These are phyloP conservation scores for Monilinia polystroma DNA, from an alignment of 2,329 filamentous ascomycete species.

Conservation along the genomic window DNA sequence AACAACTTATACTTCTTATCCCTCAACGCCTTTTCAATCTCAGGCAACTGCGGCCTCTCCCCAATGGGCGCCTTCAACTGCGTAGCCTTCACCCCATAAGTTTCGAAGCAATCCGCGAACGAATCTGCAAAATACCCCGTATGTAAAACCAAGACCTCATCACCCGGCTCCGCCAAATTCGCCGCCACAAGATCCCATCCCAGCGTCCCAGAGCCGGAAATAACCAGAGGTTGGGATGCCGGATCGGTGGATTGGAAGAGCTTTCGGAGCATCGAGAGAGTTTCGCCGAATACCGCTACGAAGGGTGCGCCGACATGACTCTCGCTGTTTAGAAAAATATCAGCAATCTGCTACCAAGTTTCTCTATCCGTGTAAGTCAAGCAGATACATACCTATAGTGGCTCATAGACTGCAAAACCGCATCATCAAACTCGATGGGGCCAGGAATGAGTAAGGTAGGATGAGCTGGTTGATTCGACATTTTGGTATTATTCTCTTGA, in stretches of 20 bases:
- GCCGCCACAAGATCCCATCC: slow-evolving; percentile 97
- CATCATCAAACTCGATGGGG: slow-evolving; percentile 98
- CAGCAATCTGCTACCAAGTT: slow-evolving; percentile 20
- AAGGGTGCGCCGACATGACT: slow-evolving; percentile 90
- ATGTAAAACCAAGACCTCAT: slow-evolving; percentile 89
- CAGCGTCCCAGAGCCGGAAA: slow-evolving; percentile 91
- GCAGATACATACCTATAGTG: slow-evolving; percentile 71
- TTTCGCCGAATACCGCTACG: slow-evolving; percentile 87
- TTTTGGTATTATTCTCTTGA: slow-evolving; percentile 38
- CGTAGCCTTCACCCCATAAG: slow-evolving; percentile 87
- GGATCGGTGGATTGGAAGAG: slow-evolving; percentile 89
- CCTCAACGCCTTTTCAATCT: slow-evolving; percentile 84
- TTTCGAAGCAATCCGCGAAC: slow-evolving; percentile 87
- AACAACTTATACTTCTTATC: slow-evolving; percentile 92
- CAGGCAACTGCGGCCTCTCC: slow-evolving; percentile 77
- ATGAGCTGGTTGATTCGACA: slow-evolving; percentile 63
- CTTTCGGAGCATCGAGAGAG: slow-evolving; percentile 81
- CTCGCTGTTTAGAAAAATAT: slow-evolving; percentile 58
- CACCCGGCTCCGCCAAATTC: slow-evolving; percentile 85
- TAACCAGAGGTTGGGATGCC: slow-evolving; percentile 82
- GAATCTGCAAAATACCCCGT: slow-evolving; percentile 97
- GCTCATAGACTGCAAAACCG: slow-evolving; percentile 89
- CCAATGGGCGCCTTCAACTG: slow-evolving; percentile 89
- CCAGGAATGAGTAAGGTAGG: slow-evolving; percentile 89
- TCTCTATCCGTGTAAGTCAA: too few species aligned